Base-by-base conservation (phyloP, 2,329 filamentous ascomycete genomes). In the Mariannaea sp. region DNA sequence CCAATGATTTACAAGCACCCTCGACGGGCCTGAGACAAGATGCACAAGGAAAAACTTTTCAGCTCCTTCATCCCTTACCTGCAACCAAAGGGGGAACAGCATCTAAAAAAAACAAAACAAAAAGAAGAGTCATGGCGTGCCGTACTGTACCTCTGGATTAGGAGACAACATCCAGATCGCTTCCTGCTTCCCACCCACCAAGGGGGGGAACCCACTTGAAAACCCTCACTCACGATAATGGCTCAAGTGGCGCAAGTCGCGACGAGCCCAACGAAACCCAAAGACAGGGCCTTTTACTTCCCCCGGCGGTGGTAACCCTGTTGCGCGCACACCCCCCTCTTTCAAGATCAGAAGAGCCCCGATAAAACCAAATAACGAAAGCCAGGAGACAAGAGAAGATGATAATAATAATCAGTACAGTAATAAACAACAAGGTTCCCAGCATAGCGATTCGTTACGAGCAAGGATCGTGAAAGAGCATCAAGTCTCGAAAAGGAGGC, bases 401-500 rank as follows among this genome's bases (percentile, higher is more conserved):
- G n/a, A n/a, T n/a, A n/a, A n/a, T n/a, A n/a, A n/a, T n/a, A n/a
- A n/a, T n/a, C n/a, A n/a, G n/a, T n/a, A n/a, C n/a, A n/a, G n/a
- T n/a, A n/a, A n/a, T n/a, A n/a, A n/a, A n/a, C n/a, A n/a, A n/a
- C n/a, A n/a, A n/a, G n/a, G 22, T 49, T 35, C 36, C 26, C 47
- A n/a, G 29, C 49, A 40, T 30, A 14, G 33, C 29, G 35, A 52
- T 32, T 38, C 41, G 35, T 20, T 22, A 20, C 27, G 32, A 16
- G 32, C 49, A 52, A 52, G 49, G 49, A 52, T 52, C 41, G 49
- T 46, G 42, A 42, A 41, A 26, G n/a, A n/a, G n/a, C n/a, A 20
- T 41, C 27, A 20, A 35, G n/a, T n/a, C n/a, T n/a, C n/a, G n/a
- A n/a, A n/a, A n/a, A n/a, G n/a, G n/a, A 19, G 16, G 48, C 32